Percentiles rank a stretch among this genome's conserved stretches.
Evolutionary conservation across 495 filamentous ascomycete genomes (phyloP).

Genomic region (Talaromyces adpressus): DNA sequence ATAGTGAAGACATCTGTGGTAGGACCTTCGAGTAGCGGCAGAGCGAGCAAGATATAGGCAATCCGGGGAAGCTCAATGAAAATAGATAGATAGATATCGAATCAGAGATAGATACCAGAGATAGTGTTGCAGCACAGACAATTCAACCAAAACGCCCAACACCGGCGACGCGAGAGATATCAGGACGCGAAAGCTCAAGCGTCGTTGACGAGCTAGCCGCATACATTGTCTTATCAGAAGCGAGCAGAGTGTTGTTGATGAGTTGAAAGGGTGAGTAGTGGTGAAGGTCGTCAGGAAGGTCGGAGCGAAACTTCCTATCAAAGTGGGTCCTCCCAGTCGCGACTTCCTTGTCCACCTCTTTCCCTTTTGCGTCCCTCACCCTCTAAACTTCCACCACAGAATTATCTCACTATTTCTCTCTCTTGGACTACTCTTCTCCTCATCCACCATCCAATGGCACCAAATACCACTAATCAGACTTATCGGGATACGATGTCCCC

Average conservation of each 20-base stretch:
- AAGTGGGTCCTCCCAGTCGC: background rate
- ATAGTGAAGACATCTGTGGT: background rate
- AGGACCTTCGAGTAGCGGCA: background rate
- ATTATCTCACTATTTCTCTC: background rate
- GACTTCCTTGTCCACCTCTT: background rate
- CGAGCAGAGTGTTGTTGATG: too few species aligned
- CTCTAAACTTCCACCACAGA: background rate
- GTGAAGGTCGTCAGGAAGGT: constrained; percentile 1
- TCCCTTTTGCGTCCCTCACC: background rate
- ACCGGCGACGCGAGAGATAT: background rate
- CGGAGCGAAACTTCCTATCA: constrained; percentile 2
- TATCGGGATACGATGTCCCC: background rate
- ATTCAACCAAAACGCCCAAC: background rate
- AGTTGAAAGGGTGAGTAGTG: background rate
- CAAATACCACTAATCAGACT: background rate
- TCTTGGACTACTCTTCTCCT: background rate
- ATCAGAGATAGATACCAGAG: background rate
- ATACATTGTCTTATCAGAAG: background rate
- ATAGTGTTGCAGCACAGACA: background rate
- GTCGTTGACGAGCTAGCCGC: background rate
- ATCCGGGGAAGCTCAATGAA: background rate
- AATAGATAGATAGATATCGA: background rate
- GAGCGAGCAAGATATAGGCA: background rate
- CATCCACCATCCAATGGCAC: background rate
- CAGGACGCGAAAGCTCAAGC: background rate